Percentiles rank a stretch among this genome's conserved stretches.
phyloP scores from a whole-genome alignment of 2,329 filamentous ascomycete species.

The Zymoseptoria pseudotritici region DNA sequence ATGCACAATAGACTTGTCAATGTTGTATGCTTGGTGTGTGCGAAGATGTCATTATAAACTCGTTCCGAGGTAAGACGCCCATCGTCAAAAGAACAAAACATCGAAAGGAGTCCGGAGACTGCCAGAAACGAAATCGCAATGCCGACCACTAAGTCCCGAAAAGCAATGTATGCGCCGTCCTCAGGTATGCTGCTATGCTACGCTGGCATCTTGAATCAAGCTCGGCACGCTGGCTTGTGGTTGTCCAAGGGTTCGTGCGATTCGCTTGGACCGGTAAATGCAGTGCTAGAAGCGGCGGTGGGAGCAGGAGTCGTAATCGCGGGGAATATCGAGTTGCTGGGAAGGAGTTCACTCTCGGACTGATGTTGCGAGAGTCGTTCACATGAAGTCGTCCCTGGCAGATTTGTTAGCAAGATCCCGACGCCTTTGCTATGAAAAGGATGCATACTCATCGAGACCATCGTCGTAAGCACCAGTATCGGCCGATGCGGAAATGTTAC shows the following conservation, averaged over 20 bases:
- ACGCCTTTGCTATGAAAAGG: not conserved
- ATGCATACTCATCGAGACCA: conserved; percentile 70
- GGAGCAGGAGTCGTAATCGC: not conserved
- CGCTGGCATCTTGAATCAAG: not conserved
- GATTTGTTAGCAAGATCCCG: not conserved
- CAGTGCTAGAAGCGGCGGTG: not conserved
- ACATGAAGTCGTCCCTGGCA: conserved; percentile 13
- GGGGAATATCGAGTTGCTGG: not conserved
- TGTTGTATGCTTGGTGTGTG: no score
- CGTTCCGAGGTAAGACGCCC: not conserved
- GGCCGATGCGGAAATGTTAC: conserved; percentile 48
- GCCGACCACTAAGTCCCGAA: not conserved
- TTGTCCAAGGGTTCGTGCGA: not conserved
- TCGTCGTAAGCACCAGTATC: conserved; percentile 77
- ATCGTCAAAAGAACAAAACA: not conserved
- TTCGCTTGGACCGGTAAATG: not conserved
- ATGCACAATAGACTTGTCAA: no score
- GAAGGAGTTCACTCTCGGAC: not conserved
- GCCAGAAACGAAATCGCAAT: not conserved
- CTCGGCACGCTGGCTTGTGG: not conserved
- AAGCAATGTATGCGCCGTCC: not conserved
- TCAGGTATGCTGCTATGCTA: not conserved
- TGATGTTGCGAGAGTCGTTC: not conserved
- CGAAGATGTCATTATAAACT: not conserved
- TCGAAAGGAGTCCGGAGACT: not conserved